Evolutionary conservation across 768 basidiomycete species (phyloP).

Genomic region (Naganishia kalamii): DNA sequence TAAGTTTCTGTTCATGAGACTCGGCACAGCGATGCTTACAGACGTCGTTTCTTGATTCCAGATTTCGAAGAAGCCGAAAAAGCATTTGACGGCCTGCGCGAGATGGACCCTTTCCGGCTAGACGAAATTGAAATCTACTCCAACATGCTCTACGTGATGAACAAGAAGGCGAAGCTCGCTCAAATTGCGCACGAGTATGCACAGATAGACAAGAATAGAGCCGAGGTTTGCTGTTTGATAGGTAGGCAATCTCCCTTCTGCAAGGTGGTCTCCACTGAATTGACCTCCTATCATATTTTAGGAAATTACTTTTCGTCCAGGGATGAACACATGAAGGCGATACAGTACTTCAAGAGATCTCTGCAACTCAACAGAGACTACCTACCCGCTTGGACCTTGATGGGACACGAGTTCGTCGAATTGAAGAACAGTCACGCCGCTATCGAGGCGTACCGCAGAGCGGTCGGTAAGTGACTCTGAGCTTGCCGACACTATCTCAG

Average conservation of each 20-base stretch:
- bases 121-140: constrained; percentile 95
- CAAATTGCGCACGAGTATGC: constrained; percentile 87
- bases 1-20: constrained; percentile 45
- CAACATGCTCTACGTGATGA: constrained; percentile 92
- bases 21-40: neutral
- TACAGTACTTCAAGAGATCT: constrained; percentile 88
- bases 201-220: constrained; percentile 80
- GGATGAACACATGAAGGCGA: constrained; percentile 89
- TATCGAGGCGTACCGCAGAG: constrained; percentile 92
- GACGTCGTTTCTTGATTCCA: constrained; percentile 43
- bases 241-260: constrained; percentile 54
- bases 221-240: constrained; percentile 91
- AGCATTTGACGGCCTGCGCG: constrained; percentile 76
- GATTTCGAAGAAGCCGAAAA: constrained; percentile 80
- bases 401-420: constrained; percentile 98
- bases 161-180: constrained; percentile 78
- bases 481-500: neutral
- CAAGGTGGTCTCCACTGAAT: neutral
- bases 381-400: constrained; percentile 94
- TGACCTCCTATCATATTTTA: constrained; percentile 43
- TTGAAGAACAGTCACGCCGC: constrained; percentile 99
- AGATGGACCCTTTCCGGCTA: constrained; percentile 75
- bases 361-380: constrained; percentile 93
- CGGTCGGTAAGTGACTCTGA: constrained; percentile 62
- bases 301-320: constrained; percentile 97